Percentiles rank a stretch among this genome's conserved stretches.
Conservation (phyloP, 805 yeast genomes). For the Yarrowia porcina region DNA sequence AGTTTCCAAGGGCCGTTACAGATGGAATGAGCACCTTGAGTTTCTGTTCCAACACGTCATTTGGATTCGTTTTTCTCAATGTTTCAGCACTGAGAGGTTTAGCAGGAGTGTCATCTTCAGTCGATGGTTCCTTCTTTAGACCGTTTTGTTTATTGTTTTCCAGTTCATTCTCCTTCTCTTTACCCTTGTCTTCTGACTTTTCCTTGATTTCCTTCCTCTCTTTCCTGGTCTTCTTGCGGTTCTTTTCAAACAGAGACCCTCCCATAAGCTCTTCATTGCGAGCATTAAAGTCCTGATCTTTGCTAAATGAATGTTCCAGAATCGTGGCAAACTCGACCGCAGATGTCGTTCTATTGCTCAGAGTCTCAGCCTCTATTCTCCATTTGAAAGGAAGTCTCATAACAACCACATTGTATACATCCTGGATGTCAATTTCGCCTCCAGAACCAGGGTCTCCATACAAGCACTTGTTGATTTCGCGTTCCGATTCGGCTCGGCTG, state of each 20-base stretch:
- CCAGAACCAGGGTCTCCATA: neutral
- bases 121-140: no score
- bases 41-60: neutral
- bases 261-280: constrained; percentile 18
- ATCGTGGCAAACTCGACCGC: constrained; percentile 22
- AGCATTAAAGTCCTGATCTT: constrained; percentile 18
- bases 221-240: constrained; percentile 6
- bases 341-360: neutral
- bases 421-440: neutral
- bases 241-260: constrained; percentile 12
- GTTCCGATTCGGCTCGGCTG: constrained; percentile 14
- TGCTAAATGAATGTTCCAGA: constrained; percentile 8
- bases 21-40: neutral
- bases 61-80: neutral
- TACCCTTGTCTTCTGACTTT: neutral
- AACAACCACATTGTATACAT: neutral
- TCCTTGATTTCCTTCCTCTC: neutral
- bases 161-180: neutral
- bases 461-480: constrained; percentile 21
- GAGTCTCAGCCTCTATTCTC: neutral
- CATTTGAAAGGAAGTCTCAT: constrained; percentile 12
- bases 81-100: neutral
- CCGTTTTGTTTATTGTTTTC: no score
- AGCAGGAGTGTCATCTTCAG: neutral
- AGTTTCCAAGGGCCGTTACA: no score